Evolutionary conservation across 2,329 filamentous ascomycete genomes (phyloP).

Genomic region (Penicillium corylophilum): DNA sequence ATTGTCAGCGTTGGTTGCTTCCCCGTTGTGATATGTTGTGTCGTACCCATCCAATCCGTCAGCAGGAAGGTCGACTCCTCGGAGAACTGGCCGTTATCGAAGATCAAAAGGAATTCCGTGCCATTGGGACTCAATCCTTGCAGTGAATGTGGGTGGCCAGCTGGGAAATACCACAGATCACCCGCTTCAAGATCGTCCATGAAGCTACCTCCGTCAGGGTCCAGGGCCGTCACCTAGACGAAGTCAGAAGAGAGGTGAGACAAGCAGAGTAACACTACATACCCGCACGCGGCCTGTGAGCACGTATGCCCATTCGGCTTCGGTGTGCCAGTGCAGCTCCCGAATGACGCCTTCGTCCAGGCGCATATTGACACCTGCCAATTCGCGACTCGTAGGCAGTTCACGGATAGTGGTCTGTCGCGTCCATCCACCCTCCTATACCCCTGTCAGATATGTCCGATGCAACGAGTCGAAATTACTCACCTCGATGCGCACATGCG

Average conservation of each 20-base stretch:
- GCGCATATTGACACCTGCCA: constrained; percentile 77
- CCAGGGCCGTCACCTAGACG: constrained; percentile 61
- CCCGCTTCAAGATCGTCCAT: constrained; percentile 73
- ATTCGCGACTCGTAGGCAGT: constrained; percentile 53
- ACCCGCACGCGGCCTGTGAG: constrained; percentile 66
- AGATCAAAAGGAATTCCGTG: constrained; percentile 62
- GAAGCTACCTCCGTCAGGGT: constrained; percentile 72
- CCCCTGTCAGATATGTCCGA: neutral
- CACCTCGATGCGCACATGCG: constrained; percentile 63
- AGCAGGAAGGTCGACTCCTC: constrained; percentile 70
- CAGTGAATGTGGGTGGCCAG: constrained; percentile 71
- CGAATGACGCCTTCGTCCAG: constrained; percentile 71
- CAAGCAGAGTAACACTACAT: neutral
- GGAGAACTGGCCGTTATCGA: constrained; percentile 58
- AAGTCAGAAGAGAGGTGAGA: neutral
- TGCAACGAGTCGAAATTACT: constrained; percentile 11
- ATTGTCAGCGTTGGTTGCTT: neutral
- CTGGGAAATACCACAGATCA: constrained; percentile 76
- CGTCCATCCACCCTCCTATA: constrained; percentile 72
- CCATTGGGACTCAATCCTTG: constrained; percentile 67
- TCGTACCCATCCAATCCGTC: constrained; percentile 67
- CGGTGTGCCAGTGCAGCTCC: constrained; percentile 78
- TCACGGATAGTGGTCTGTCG: constrained; percentile 58
- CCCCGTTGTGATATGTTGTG: neutral
- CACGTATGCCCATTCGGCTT: constrained; percentile 76